Percentiles rank a stretch among this genome's conserved stretches.
Evolutionary conservation across 345 rosid genomes (phyloP).

Genomic region (Heritiera littoralis): DNA sequence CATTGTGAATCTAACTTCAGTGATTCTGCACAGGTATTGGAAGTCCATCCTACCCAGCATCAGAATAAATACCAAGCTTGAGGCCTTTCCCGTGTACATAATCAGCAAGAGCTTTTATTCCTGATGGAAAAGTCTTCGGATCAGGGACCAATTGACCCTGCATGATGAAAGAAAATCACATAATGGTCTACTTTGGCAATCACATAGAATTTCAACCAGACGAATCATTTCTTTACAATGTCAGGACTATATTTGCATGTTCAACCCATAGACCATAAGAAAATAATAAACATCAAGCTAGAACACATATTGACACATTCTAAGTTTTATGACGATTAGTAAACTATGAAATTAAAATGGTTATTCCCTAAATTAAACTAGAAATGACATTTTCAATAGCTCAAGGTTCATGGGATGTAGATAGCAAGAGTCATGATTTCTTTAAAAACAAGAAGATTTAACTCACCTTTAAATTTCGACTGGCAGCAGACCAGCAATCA

Average conservation of each 20-base stretch:
- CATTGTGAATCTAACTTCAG: conserved; percentile 26
- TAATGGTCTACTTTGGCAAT: neutral
- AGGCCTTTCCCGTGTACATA: conserved; percentile 81
- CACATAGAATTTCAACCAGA: neutral
- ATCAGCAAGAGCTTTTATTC: conserved; percentile 85
- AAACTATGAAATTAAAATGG: neutral
- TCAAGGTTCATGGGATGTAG: neutral
- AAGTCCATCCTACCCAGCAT: conserved; percentile 87
- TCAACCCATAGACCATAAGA: neutral
- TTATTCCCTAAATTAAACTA: neutral
- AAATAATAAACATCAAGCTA: neutral
- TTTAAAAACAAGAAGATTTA: neutral
- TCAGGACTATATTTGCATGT: neutral
- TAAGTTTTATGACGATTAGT: neutral
- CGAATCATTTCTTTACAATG: neutral
- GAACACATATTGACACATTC: neutral
- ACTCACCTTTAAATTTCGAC: conserved; percentile 63
- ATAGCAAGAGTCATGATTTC: neutral
- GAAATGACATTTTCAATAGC: neutral
- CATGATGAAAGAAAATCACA: conserved; percentile 25
- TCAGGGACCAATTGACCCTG: conserved; percentile 86
- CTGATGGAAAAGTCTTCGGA: conserved; percentile 79
- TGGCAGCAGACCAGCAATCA: conserved; percentile 86
- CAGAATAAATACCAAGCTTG: conserved; percentile 97
- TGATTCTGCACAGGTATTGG: conserved; percentile 18